Conservation (phyloP, 306 rosid genomes). For the Glycine latifolia region DNA sequence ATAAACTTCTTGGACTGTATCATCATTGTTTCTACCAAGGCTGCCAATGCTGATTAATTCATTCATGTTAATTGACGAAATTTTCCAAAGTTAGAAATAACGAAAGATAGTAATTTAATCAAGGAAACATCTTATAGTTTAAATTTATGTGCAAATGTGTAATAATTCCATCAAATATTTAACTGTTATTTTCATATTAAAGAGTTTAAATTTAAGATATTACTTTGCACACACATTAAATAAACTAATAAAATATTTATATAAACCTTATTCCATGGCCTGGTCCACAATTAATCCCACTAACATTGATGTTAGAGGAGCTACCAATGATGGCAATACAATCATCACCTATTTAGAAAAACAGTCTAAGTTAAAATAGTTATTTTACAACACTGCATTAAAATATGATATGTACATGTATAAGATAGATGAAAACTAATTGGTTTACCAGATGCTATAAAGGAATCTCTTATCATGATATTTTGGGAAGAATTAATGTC, state of each 20-base stretch:
- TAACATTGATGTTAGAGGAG: too few relatives aligned
- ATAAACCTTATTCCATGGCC: too few relatives aligned
- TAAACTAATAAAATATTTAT: too few relatives aligned
- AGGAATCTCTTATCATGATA: constrained; percentile 35
- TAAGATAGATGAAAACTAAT: constrained; percentile 3
- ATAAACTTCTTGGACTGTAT: constrained; percentile 44
- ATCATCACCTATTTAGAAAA: too few relatives aligned
- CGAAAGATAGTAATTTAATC: neutral
- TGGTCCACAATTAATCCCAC: too few relatives aligned
- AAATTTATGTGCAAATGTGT: neutral
- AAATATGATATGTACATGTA: too few relatives aligned
- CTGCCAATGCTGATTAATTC: constrained; percentile 53
- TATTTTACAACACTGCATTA: neutral
- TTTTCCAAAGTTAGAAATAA: too few relatives aligned
- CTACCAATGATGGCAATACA: too few relatives aligned
- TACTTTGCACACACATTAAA: too few relatives aligned
- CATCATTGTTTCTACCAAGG: constrained; percentile 39
- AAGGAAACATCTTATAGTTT: neutral
- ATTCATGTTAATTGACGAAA: neutral
- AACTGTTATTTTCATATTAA: neutral
- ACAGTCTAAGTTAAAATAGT: too few relatives aligned
- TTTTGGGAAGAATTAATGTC: constrained; percentile 34
- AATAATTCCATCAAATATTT: neutral
- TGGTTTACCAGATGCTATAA: constrained; percentile 46
- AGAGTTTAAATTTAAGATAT: too few relatives aligned